phyloP scores from a whole-genome alignment of 805 yeast genomes.

The Spathaspora arborariae region DNA sequence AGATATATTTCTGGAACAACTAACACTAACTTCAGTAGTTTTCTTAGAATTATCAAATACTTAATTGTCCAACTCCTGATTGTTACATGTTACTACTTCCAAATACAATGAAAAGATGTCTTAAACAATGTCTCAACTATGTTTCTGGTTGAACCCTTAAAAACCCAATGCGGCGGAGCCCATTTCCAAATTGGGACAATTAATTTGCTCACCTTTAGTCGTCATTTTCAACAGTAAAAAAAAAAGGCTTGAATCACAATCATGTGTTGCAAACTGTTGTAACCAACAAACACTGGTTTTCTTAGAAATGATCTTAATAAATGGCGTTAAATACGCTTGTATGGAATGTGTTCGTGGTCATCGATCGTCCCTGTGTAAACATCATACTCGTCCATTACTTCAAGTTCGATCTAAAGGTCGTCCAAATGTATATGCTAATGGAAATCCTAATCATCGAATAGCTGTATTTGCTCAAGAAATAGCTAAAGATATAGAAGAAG shows the following conservation, averaged over 20 bases:
- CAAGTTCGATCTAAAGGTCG: conserved; percentile 90
- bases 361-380: conserved; percentile 82
- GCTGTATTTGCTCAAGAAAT: conserved; percentile 54
- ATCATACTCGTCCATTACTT: conserved; percentile 72
- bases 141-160: too few species aligned
- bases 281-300: neutral
- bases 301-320: conserved; percentile 66
- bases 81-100: too few species aligned
- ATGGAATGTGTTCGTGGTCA: conserved; percentile 90
- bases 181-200: neutral
- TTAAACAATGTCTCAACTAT: too few species aligned
- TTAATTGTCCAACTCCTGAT: too few species aligned
- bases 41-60: too few species aligned
- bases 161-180: neutral
- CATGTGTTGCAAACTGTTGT: neutral
- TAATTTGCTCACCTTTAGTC: neutral
- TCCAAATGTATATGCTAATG: conserved; percentile 58
- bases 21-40: too few species aligned
- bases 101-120: too few species aligned
- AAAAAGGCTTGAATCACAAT: neutral
- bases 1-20: too few species aligned
- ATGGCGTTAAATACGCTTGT: conserved; percentile 79
- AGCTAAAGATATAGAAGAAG: conserved; percentile 2
- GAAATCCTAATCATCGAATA: conserved; percentile 49
- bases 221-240: neutral